Evolutionary conservation across 768 basidiomycete species (phyloP).

Genomic region (Clitopilus passeckerianus): DNA sequence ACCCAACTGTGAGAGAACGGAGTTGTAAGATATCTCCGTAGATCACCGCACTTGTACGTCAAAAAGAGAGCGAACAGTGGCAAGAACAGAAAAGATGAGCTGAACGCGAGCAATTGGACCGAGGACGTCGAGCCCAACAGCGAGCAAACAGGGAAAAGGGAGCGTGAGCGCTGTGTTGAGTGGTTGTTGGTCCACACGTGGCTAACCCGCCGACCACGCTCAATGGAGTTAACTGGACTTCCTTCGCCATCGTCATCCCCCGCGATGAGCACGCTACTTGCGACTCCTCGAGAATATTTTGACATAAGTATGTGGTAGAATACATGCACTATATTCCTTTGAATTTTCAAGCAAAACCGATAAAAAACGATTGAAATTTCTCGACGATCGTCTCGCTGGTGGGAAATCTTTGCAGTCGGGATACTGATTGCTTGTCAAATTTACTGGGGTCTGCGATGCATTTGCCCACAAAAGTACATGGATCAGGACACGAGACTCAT

Average conservation of each 20-base stretch:
- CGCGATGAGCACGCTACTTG: not conserved
- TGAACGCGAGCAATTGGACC: not conserved
- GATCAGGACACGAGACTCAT: not conserved
- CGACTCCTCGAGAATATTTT: not conserved
- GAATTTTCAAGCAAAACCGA: not conserved
- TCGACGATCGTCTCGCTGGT: not conserved
- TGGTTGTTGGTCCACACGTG: not conserved
- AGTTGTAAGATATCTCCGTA: not conserved
- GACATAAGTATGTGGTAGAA: not conserved
- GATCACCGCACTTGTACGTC: not conserved
- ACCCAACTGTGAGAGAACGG: not conserved
- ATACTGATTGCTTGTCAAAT: not conserved
- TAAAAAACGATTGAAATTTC: not conserved
- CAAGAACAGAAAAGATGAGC: not conserved
- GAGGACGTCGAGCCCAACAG: not conserved
- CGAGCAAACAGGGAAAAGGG: not conserved
- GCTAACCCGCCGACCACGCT: not conserved
- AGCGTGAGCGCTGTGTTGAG: not conserved
- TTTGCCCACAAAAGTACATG: not conserved
- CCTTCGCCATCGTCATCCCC: not conserved
- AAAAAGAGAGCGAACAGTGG: not conserved
- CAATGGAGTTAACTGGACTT: not conserved
- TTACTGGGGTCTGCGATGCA: conserved; percentile 1
- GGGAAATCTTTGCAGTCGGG: not conserved
- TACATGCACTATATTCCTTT: not conserved